Evolutionary conservation across 2,329 filamentous ascomycete genomes (phyloP).

Genomic region (Diaporthe eres): DNA sequence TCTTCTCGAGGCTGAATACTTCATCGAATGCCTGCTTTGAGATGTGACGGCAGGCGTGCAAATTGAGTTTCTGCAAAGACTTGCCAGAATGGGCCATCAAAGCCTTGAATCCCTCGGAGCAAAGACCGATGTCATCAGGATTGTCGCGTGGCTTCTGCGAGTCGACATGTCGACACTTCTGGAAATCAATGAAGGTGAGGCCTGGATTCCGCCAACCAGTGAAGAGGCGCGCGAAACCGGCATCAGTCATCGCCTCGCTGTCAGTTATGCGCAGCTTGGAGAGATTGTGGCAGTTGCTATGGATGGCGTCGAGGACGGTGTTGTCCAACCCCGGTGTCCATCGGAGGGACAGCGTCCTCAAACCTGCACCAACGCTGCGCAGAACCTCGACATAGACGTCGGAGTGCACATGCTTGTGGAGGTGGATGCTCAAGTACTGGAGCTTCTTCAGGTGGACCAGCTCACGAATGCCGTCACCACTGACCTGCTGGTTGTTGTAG

Average conservation of each 20-base stretch:
- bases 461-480: slow-evolving; percentile 73
- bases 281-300: slow-evolving; percentile 76
- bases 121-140: slow-evolving; percentile 78
- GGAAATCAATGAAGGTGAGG: slow-evolving; percentile 79
- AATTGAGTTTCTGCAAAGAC: slow-evolving; percentile 76
- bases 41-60: slow-evolving; percentile 90
- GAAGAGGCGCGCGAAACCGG: slow-evolving; percentile 81
- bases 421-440: slow-evolving; percentile 81
- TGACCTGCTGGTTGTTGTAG: slow-evolving; percentile 82
- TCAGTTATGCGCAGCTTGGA: slow-evolving; percentile 85
- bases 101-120: slow-evolving; percentile 80
- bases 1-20: slow-evolving; percentile 73
- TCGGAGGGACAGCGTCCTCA: slow-evolving; percentile 85
- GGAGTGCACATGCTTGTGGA: slow-evolving; percentile 70
- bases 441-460: slow-evolving; percentile 76
- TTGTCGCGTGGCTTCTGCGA: slow-evolving; percentile 77
- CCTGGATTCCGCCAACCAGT: slow-evolving; percentile 81
- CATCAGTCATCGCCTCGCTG: slow-evolving; percentile 82
- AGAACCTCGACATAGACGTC: slow-evolving; percentile 74
- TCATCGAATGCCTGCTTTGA: slow-evolving; percentile 78
- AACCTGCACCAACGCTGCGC: slow-evolving; percentile 70
- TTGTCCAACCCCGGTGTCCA: slow-evolving; percentile 78
- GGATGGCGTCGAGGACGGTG: slow-evolving; percentile 77
- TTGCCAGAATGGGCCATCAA: slow-evolving; percentile 87
- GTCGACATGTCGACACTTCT: slow-evolving; percentile 83